Evolutionary conservation across 73 alveolate species (phyloP).

Genomic region (Tetrahymena malaccensis): DNA sequence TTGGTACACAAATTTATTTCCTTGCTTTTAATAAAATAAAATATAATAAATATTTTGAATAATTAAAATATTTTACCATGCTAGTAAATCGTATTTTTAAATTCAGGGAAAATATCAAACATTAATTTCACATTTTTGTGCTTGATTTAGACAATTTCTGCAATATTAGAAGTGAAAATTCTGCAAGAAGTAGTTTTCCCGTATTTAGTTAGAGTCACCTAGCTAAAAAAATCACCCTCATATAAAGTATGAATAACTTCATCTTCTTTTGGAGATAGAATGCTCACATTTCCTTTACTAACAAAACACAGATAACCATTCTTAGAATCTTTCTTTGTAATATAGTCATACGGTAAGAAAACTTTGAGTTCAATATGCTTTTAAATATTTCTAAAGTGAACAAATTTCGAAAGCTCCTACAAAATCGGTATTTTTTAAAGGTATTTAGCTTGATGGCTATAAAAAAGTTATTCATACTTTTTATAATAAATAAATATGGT

Average conservation of each 20-base stretch:
- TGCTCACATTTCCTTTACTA: not conserved
- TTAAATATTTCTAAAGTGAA: not conserved
- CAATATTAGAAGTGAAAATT: not conserved
- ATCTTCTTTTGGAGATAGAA: not conserved
- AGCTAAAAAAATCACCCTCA: not conserved
- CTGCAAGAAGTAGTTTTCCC: not conserved
- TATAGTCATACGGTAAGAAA: not conserved
- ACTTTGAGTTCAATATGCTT: not conserved
- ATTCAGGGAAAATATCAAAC: not conserved
- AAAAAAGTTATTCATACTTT: not conserved
- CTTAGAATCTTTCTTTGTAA: not conserved
- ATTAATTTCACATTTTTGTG: not conserved
- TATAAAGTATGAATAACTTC: not conserved
- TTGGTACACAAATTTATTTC: not conserved
- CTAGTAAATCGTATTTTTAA: not conserved
- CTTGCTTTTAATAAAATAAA: not conserved
- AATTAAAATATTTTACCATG: not conserved
- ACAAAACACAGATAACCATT: not conserved
- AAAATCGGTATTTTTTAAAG: not conserved
- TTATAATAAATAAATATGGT: not conserved
- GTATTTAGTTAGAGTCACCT: not conserved
- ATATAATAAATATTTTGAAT: too few relatives aligned
- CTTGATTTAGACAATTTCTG: not conserved
- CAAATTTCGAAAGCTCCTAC: not conserved
- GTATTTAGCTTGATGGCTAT: not conserved